Percentiles rank a stretch among this genome's conserved stretches.
These are phyloP conservation scores for Sequoiadendron giganteum DNA, from an alignment of 75 land plant genomes.

Conservation along the genomic window DNA sequence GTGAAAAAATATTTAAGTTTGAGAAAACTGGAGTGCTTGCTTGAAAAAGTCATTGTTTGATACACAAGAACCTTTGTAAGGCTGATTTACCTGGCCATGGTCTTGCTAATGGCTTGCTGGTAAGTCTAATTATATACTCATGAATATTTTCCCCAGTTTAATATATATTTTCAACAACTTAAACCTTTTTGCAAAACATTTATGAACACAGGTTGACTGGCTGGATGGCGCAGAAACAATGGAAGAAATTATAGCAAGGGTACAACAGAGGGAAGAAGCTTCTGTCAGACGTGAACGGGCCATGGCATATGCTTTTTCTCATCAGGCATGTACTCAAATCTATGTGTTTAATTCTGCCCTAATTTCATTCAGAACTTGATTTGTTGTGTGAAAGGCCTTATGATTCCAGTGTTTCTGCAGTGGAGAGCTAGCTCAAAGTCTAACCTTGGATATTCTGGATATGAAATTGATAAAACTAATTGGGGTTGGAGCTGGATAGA, in stretches of 20 bases:
- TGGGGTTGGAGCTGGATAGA: slow-evolving; percentile 99
- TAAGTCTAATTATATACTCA: neutral
- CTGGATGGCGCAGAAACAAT: slow-evolving; percentile 63
- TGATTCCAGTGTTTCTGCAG: slow-evolving; percentile 37
- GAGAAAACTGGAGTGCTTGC: neutral
- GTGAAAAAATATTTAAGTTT: neutral
- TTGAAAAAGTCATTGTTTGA: neutral
- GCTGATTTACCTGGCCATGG: neutral
- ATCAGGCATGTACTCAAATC: slow-evolving; percentile 52
- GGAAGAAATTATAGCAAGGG: slow-evolving; percentile 66
- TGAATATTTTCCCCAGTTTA: neutral
- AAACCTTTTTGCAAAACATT: neutral
- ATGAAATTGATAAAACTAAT: slow-evolving; percentile 48
- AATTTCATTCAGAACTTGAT: neutral
- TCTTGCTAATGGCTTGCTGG: neutral
- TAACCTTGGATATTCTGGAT: slow-evolving; percentile 21
- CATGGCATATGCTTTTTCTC: slow-evolving; percentile 87
- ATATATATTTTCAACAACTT: neutral
- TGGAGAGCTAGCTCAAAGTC: slow-evolving; percentile 62
- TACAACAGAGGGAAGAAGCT: slow-evolving; percentile 87
- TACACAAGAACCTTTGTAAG: neutral
- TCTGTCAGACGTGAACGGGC: slow-evolving; percentile 85
- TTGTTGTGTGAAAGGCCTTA: slow-evolving; percentile 5
- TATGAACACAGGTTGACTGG: slow-evolving; percentile 77
- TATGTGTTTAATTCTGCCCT: slow-evolving; percentile 2